Evolutionary conservation across 129 eudicot genomes (phyloP), one percentile per base, ranked within the genome.

Genomic region (Daucus carota): DNA sequence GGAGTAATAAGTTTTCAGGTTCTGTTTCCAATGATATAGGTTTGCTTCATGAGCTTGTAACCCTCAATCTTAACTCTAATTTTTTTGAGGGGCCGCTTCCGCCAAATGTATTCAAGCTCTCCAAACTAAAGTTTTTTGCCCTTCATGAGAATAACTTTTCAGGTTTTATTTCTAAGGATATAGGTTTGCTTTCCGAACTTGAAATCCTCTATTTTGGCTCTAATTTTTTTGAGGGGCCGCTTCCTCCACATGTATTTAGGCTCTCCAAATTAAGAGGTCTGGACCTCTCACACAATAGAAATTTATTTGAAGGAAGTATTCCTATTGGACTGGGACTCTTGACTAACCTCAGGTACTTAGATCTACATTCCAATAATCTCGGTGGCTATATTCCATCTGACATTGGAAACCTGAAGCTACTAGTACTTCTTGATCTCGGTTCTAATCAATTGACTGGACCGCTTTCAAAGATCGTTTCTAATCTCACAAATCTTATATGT

Each of bases 261-360:
- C n/a, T n/a, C n/a, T n/a, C 63, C 29, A 54, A 54, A 8, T n/a
- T 54, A 54, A 54, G 6, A 54, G 4, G 0, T 54, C 63, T 54
- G 8, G 0, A 1, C 31, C 63, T 54, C 12, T 54, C 63, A 9
- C 9, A 10, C 4, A 54, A n/a, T 24, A 54, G n/a, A 3, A 22
- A 54, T 50, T 8, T 54, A 24, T 83, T 91, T 73, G 54, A 66
- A 67, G 95, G 92, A 38, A 17, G 79, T 1, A 83, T 36, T 79
- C 97, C 97, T 72, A 69, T 82, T 46, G 70, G 6, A 9, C 22
- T 63, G 20, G 36, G 70, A 8, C 16, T 63, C 9, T 63, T 29
- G 32, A 63, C 70, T 31, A 63, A 63, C 40, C 70, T 63, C 40
- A 3, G 0, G 6, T 13, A 63, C 15, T 34, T 67, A 18, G 1